phyloP scores from a whole-genome alignment of 169 alveolate species.

The Plasmodium gallinaceum region DNA sequence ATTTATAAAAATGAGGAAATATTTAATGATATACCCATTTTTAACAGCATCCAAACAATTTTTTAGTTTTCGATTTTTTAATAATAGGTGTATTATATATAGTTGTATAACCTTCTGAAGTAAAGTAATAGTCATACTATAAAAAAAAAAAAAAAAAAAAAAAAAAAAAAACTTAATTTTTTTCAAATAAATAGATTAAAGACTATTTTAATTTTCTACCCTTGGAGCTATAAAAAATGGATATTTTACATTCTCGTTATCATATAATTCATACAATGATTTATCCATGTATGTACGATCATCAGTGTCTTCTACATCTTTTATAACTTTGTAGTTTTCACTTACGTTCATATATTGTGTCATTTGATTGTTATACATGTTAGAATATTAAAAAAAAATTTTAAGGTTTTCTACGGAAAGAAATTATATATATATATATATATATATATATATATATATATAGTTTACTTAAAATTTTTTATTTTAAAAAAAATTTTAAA shows the following conservation, averaged over 20 bases:
- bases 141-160: not conserved
- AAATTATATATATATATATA: not conserved
- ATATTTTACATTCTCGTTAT: not conserved
- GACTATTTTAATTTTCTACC: not conserved
- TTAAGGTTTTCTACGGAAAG: too few species aligned
- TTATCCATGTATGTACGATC: not conserved
- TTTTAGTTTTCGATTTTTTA: slow-evolving; percentile 7
- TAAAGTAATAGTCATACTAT: slow-evolving; percentile 7
- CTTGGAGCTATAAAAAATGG: slow-evolving; percentile 9
- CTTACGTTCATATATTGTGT: not conserved
- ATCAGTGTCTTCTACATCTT: not conserved
- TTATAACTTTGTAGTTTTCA: not conserved
- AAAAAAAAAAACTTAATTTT: not conserved
- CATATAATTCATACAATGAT: not conserved
- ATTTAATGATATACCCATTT: not conserved
- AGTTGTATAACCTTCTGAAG: not conserved
- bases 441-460: slow-evolving; percentile 6
- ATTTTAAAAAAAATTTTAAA: too few species aligned
- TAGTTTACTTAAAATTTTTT: not conserved
- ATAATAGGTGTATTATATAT: not conserved
- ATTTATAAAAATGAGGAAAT: too few species aligned
- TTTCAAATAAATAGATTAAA: not conserved
- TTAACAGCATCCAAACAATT: slow-evolving; percentile 10
- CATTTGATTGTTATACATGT: slow-evolving; percentile 1
- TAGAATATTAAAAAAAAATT: not conserved